These are phyloP conservation scores for Raphanus raphanistrum DNA, from an alignment of 345 rosid species.

Conservation along the genomic window DNA sequence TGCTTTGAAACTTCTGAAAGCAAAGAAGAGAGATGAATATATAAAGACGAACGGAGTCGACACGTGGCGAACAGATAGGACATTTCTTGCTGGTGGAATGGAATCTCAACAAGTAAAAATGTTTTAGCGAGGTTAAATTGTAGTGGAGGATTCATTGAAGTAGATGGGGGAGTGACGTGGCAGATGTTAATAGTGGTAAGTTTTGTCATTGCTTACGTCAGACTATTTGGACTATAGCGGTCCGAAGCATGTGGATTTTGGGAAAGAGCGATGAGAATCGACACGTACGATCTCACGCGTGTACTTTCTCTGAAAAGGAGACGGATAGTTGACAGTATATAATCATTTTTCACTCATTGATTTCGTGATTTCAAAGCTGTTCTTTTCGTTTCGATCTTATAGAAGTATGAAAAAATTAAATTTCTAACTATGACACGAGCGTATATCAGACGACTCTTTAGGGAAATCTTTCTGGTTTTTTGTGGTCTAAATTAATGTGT, in stretches of 20 bases:
- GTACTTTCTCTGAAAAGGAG: slow-evolving; percentile 3
- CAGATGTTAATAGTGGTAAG: slow-evolving; percentile 35
- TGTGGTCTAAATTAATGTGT: no score
- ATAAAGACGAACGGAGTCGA: slow-evolving; percentile 45
- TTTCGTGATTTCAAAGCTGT: neutral
- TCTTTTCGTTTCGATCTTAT: neutral
- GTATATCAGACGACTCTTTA: neutral
- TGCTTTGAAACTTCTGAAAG: slow-evolving; percentile 61
- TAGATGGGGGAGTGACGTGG: slow-evolving; percentile 51
- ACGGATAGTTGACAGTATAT: slow-evolving; percentile 29
- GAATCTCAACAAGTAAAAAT: slow-evolving; percentile 21
- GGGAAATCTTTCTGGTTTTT: neutral
- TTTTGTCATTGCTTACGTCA: slow-evolving; percentile 92
- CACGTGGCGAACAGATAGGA: slow-evolving; percentile 40
- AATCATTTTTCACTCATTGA: neutral
- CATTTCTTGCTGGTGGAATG: slow-evolving; percentile 1
- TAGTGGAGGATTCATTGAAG: slow-evolving; percentile 17
- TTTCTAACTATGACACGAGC: neutral
- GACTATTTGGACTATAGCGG: slow-evolving; percentile 62
- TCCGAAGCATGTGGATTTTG: slow-evolving; percentile 27
- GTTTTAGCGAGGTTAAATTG: slow-evolving; percentile 31
- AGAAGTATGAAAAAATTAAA: neutral
- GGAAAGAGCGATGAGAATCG: slow-evolving; percentile 19
- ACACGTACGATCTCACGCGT: slow-evolving; percentile 33
- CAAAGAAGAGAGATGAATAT: slow-evolving; percentile 46